These are phyloP conservation scores for Scheffersomyces segobiensis DNA, from an alignment of 1,139 yeast genomes.

Conservation along the genomic window DNA sequence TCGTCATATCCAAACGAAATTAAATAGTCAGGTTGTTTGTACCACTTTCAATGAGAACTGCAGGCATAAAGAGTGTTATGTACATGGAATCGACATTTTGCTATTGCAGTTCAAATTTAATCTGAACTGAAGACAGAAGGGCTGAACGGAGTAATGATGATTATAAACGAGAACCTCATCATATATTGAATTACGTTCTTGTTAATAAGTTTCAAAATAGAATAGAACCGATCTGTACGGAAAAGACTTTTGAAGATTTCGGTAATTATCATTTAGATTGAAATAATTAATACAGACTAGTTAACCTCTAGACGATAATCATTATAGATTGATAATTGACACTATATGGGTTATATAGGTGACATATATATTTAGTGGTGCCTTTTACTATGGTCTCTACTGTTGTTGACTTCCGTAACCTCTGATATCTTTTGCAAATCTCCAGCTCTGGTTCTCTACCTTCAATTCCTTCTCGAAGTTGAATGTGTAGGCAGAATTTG, in stretches of 20 bases:
- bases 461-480: slow-evolving; percentile 64
- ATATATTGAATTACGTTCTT: no score
- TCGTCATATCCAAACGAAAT: background rate
- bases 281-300: background rate
- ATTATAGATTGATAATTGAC: background rate
- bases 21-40: no score
- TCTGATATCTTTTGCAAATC: slow-evolving; percentile 80
- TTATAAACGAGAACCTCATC: no score
- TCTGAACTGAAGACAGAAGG: no score
- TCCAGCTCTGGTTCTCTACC: slow-evolving; percentile 84
- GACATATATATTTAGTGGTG: background rate
- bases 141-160: no score
- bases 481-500: slow-evolving; percentile 25
- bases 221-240: no score
- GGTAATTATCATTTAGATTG: no score
- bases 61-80: no score
- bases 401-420: slow-evolving; percentile 79
- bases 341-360: background rate
- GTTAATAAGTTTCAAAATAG: no score
- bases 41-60: background rate
- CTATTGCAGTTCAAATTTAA: no score
- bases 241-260: no score
- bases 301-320: background rate
- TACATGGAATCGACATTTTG: no score
- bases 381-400: slow-evolving; percentile 5